Evolutionary conservation across 768 basidiomycete species (phyloP).

Genomic region (Termitomyces sp.): DNA sequence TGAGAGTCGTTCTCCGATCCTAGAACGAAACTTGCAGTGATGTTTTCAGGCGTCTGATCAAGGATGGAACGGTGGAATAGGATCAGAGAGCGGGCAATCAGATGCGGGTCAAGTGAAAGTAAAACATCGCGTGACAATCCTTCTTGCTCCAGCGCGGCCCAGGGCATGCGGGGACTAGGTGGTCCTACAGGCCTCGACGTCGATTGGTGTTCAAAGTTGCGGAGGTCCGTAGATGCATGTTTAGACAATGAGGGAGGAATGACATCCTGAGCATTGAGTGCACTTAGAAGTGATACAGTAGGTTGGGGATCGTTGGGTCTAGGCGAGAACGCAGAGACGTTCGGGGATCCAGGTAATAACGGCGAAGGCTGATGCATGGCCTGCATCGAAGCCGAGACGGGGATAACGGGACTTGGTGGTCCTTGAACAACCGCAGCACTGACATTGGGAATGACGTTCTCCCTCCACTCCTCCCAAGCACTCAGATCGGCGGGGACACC

Average conservation of each 20-base stretch:
- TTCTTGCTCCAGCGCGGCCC: constrained; percentile 54
- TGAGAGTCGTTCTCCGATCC: constrained; percentile 22
- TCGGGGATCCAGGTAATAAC: constrained; percentile 43
- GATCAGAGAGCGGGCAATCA: constrained; percentile 62
- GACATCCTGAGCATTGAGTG: constrained; percentile 24
- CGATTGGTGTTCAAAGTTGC: constrained; percentile 24
- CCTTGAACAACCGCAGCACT: constrained; percentile 22
- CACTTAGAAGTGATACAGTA: constrained; percentile 35
- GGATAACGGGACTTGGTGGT: constrained; percentile 26
- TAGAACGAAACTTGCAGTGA: constrained; percentile 45
- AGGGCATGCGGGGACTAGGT: constrained; percentile 31
- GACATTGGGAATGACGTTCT: constrained; percentile 46
- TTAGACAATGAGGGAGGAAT: constrained; percentile 17
- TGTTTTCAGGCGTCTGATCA: constrained; percentile 43
- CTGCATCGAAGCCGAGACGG: constrained; percentile 46
- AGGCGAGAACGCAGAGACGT: constrained; percentile 50
- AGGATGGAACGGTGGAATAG: constrained; percentile 55
- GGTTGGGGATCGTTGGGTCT: constrained; percentile 40
- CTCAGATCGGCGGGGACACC: constrained; percentile 45
- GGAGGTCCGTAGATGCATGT: constrained; percentile 21
- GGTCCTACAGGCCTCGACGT: constrained; percentile 18
- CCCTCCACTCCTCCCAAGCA: constrained; percentile 58
- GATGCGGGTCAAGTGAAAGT: constrained; percentile 54
- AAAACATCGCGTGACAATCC: constrained; percentile 70
- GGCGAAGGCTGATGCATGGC: constrained; percentile 47